A percentile compares a stretch with the other conserved stretches of the same genome.
Evolutionary conservation across 2,329 filamentous ascomycete species (phyloP).

Genomic region (Pleomassaria siparia): DNA sequence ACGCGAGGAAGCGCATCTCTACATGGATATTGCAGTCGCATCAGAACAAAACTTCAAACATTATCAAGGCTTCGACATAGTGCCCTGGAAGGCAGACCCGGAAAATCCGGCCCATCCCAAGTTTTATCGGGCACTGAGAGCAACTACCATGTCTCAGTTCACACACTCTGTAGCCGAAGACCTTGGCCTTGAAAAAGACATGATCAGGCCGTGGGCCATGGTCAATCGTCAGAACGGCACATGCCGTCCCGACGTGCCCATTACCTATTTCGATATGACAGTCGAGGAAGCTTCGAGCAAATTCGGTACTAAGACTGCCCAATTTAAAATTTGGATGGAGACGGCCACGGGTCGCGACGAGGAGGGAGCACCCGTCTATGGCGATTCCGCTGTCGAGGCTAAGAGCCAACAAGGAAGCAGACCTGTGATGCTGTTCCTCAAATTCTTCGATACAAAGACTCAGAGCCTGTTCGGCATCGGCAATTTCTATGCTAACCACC

Average conservation of each 20-base stretch:
- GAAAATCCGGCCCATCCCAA: constrained; percentile 67
- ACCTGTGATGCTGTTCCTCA: constrained; percentile 83
- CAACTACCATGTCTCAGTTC: constrained; percentile 77
- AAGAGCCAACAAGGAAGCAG: constrained; percentile 55
- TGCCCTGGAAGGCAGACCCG: constrained; percentile 59
- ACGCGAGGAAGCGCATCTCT: constrained; percentile 90
- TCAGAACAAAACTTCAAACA: constrained; percentile 78
- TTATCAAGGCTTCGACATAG: constrained; percentile 82
- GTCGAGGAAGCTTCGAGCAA: constrained; percentile 66
- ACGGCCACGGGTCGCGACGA: constrained; percentile 65
- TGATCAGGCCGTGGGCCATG: constrained; percentile 90
- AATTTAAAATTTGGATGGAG: constrained; percentile 85
- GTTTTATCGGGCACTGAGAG: constrained; percentile 70
- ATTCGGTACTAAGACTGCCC: constrained; percentile 67
- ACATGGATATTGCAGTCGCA: constrained; percentile 80
- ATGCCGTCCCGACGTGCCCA: constrained; percentile 82
- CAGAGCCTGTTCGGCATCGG: constrained; percentile 77
- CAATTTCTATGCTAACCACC: constrained; percentile 83
- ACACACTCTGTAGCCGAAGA: constrained; percentile 70
- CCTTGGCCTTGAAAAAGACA: constrained; percentile 65
- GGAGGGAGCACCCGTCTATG: constrained; percentile 73
- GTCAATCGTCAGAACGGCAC: constrained; percentile 99
- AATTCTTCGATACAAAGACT: constrained; percentile 79
- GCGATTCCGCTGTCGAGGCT: constrained; percentile 60
- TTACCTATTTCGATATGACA: constrained; percentile 73